phyloP scores from a whole-genome alignment of 2,329 filamentous ascomycete species.

The Pleurostoma richardsiae region DNA sequence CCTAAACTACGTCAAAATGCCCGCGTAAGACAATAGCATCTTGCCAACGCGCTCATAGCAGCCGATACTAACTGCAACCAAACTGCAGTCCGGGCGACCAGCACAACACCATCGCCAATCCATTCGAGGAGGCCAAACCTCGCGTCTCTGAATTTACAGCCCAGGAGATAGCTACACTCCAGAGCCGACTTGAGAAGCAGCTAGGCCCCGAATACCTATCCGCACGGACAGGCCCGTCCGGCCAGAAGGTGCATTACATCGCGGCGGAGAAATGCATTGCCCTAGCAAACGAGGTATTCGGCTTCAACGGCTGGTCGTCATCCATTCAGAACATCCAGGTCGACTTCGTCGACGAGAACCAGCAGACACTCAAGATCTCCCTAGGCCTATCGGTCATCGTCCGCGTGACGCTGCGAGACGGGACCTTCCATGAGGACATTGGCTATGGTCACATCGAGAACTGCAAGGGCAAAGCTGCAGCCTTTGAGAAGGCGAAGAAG shows the following conservation, averaged over 20 bases:
- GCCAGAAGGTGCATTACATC: conserved; percentile 86
- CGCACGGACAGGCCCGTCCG: conserved; percentile 73
- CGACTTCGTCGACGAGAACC: conserved; percentile 88
- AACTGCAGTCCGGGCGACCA: conserved; percentile 61
- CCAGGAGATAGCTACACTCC: conserved; percentile 82
- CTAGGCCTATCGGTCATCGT: conserved; percentile 88
- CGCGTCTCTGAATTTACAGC: conserved; percentile 79
- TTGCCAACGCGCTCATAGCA: conserved; percentile 11
- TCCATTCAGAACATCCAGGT: conserved; percentile 93
- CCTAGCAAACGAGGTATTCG: conserved; percentile 91
- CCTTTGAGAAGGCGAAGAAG: conserved; percentile 98
- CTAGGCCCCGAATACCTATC: conserved; percentile 96
- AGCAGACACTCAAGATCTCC: conserved; percentile 71
- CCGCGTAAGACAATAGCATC: conserved; percentile 30
- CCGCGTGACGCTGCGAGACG: conserved; percentile 83
- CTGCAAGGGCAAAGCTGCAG: conserved; percentile 87
- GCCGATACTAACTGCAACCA: no score
- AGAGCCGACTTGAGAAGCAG: conserved; percentile 83
- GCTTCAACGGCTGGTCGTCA: conserved; percentile 96
- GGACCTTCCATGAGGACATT: conserved; percentile 96
- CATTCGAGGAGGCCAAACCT: conserved; percentile 69
- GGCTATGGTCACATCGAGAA: conserved; percentile 98
- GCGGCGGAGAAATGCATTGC: conserved; percentile 96
- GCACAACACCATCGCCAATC: conserved; percentile 62
- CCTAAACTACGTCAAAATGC: conserved; percentile 25